Conservation (phyloP, 306 rosid species). For the Clitoria ternatea region DNA sequence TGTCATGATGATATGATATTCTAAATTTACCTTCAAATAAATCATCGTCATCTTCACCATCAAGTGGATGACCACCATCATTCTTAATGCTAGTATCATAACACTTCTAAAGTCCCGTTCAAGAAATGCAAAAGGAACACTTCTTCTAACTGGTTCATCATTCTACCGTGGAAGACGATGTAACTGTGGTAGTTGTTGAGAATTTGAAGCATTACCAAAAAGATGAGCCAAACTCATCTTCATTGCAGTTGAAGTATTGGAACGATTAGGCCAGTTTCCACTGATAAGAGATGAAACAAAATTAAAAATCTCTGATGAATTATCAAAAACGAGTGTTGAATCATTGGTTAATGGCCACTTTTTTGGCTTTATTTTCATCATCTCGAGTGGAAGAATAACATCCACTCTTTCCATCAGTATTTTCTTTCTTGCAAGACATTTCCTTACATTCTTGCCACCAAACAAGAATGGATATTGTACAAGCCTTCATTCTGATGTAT, state of each 20-base stretch:
- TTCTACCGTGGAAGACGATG: conserved; percentile 45
- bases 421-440: too few relatives aligned
- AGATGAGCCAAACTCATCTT: conserved; percentile 35
- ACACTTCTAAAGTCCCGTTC: conserved; percentile 74
- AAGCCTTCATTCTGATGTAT: too few relatives aligned
- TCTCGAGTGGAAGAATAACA: conserved; percentile 20
- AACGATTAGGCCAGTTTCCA: conserved; percentile 39
- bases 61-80: conserved; percentile 55
- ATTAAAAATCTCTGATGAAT: conserved; percentile 46
- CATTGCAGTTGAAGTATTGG: conserved; percentile 23
- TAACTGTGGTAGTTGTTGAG: conserved; percentile 45
- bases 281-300: conserved; percentile 37
- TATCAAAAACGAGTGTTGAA: conserved; percentile 54
- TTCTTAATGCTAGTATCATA: conserved; percentile 59
- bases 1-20: conserved; percentile 80
- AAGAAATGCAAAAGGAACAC: conserved; percentile 76
- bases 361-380: conserved; percentile 39
- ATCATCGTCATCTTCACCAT: conserved; percentile 71
- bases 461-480: too few relatives aligned
- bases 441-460: too few relatives aligned
- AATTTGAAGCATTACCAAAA: conserved; percentile 28
- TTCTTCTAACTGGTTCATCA: conserved; percentile 71
- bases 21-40: conserved; percentile 75
- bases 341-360: conserved; percentile 39
- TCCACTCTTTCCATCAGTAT: conserved; percentile 36